Conservation (phyloP, 1,284 basidiomycete genomes). For the Cryptococcus hybrid region DNA sequence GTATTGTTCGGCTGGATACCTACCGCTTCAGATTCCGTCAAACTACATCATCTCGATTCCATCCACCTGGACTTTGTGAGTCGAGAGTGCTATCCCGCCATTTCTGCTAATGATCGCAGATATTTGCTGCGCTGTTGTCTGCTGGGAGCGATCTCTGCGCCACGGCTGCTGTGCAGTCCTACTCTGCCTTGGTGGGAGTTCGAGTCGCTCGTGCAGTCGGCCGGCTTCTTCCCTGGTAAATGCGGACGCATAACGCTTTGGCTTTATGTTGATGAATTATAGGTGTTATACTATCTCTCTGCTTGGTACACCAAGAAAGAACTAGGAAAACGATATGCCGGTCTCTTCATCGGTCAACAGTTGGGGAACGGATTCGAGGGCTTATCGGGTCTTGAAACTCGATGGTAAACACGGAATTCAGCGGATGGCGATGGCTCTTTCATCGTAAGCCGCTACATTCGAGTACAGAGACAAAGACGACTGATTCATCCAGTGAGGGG, state of each 20-base stretch:
- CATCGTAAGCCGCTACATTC: conserved; percentile 9
- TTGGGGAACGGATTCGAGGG: conserved; percentile 40
- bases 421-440: conserved; percentile 34
- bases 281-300: conserved; percentile 34
- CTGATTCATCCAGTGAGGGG: conserved; percentile 16
- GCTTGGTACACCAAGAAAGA: conserved; percentile 41
- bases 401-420: conserved; percentile 26
- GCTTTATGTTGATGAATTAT: conserved; percentile 7
- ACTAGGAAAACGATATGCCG: conserved; percentile 27
- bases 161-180: too few species aligned
- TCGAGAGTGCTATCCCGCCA: not conserved
- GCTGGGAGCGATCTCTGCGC: conserved; percentile 12
- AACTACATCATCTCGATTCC: conserved; percentile 35
- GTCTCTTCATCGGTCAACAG: conserved; percentile 37
- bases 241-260: not conserved
- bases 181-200: too few species aligned
- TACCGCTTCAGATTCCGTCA: conserved; percentile 43
- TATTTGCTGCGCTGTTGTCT: conserved; percentile 25
- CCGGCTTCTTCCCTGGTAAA: conserved; percentile 23
- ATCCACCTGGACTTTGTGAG: conserved; percentile 31
- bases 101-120: conserved; percentile 13
- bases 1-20: conserved; percentile 43
- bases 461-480: too few species aligned
- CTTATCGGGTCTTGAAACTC: conserved; percentile 28
- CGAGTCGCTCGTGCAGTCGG: conserved; percentile 33